phyloP scores from a whole-genome alignment of 495 filamentous ascomycete genomes.

The Podospora australis region DNA sequence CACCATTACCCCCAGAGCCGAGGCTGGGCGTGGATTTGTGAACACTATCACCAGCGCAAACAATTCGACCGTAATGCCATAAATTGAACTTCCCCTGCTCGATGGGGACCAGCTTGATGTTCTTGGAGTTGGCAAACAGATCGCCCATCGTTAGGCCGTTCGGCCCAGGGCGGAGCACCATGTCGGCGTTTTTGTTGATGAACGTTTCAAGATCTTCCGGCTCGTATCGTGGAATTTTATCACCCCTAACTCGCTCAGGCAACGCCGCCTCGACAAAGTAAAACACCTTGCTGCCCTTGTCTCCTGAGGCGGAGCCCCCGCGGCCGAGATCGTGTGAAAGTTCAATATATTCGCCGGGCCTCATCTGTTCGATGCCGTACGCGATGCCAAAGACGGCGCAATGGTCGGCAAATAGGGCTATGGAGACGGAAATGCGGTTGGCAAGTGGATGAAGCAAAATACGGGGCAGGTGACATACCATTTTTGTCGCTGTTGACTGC shows the following conservation, averaged over 20 bases:
- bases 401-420: conserved; percentile 23
- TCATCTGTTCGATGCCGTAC: not conserved
- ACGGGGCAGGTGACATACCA: not conserved
- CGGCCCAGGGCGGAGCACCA: conserved; percentile 22
- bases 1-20: conserved; percentile 21
- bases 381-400: conserved; percentile 34
- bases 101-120: conserved; percentile 23
- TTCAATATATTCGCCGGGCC: conserved; percentile 17
- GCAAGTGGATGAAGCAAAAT: not conserved
- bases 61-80: conserved; percentile 43
- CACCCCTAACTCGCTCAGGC: not conserved
- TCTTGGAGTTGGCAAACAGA: conserved; percentile 20
- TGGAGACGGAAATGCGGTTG: not conserved
- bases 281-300: conserved; percentile 23
- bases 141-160: conserved; percentile 23
- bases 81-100: conserved; percentile 35
- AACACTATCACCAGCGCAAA: conserved; percentile 46
- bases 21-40: conserved; percentile 40
- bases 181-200: conserved; percentile 16
- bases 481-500: conserved; percentile 12
- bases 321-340: conserved; percentile 16
- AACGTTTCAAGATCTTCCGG: conserved; percentile 28
- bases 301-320: conserved; percentile 18
- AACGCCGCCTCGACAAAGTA: conserved; percentile 32
- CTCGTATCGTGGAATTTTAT: conserved; percentile 25